Percentiles rank a stretch among this genome's conserved stretches.
Conservation (phyloP, 169 alveolate species). For the Plasmodium gonderi region DNA sequence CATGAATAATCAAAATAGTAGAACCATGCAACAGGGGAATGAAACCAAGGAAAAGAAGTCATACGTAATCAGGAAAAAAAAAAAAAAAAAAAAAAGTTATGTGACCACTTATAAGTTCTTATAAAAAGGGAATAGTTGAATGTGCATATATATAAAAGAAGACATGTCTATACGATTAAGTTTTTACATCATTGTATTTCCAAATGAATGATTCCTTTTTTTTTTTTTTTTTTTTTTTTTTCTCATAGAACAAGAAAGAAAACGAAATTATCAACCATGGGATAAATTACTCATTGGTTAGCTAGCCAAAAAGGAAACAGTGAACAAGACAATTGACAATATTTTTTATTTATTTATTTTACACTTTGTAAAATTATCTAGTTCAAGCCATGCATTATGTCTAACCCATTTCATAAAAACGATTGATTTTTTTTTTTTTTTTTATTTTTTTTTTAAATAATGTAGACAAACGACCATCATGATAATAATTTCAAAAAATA, state of each 20-base stretch:
- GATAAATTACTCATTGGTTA: neutral
- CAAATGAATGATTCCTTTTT: neutral
- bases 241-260: neutral
- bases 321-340: neutral
- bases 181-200: neutral
- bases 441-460: neutral
- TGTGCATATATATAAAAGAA: neutral
- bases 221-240: neutral
- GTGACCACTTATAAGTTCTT: neutral
- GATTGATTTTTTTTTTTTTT: neutral
- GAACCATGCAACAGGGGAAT: neutral
- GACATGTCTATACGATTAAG: neutral
- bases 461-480: conserved; percentile 43
- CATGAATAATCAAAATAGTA: conserved; percentile 21
- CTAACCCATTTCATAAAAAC: neutral
- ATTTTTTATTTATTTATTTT: neutral
- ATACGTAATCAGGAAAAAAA: neutral
- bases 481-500: conserved; percentile 56
- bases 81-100: neutral
- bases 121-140: neutral
- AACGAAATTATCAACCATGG: neutral
- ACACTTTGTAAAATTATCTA: neutral
- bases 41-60: conserved; percentile 13
- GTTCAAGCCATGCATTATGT: neutral
- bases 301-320: neutral